Base-by-base conservation (phyloP, 345 rosid genomes). In the Stellera chamaejasme region DNA sequence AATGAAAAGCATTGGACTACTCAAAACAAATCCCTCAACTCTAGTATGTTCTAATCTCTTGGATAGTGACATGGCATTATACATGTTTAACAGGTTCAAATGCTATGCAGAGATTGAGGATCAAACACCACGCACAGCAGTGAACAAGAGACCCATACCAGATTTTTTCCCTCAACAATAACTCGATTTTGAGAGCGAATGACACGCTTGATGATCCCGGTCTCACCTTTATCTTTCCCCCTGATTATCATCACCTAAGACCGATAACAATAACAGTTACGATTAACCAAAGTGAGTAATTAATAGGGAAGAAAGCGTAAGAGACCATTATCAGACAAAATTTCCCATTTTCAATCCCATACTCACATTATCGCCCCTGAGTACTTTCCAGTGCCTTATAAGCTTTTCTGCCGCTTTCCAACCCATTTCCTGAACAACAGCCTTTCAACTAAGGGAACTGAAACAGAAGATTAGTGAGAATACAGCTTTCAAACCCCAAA, bases 391-490 rank as follows among this genome's bases (percentile, higher is more conserved):
- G 77, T 93, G 92, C 77, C 87, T 78, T 61, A 93, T 87, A 46
- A 93, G 94, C 61, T 87, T 93, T 79, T 89, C 91, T 52, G 99
- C 99, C 25, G 99, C 97, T 74, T 93, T 89, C 99, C 96, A 93
- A 61, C 97, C 99, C 97, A 93, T 92, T 45, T 13, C 10, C 47
- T 5, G 26, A 8, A 49, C 52, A 16, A 49, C 3, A 49, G 39
- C 5, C 39, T 32, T 32, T 32, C 39, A 5, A 32, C 7, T 3
- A 32, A 32, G 39, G 9, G 3, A 32, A 2, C 39, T 32, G 9
- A 5, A 32, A 5, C 39, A 32, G 39, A 32, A 5, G 9, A 32
- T 32, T 3, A 5, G 39, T 32, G 39, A 32, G 39, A 8, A 32
- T 3, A 32, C 39, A 32, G 5, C 39, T 8, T 8, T 32, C 39